Conservation (phyloP, 345 rosid species). For the Eucalyptus camaldulensis region DNA sequence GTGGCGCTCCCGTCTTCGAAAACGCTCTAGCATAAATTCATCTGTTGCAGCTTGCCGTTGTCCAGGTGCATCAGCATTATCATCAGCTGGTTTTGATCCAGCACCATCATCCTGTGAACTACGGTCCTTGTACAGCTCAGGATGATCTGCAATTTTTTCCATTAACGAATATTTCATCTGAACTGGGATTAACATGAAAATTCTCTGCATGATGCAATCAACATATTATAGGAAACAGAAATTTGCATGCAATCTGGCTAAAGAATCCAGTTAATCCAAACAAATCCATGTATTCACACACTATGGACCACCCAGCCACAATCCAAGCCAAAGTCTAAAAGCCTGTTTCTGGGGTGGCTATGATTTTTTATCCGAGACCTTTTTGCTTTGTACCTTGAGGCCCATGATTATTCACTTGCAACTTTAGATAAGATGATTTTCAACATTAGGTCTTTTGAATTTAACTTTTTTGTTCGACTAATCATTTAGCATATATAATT, state of each 20-base stretch:
- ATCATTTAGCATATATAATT: not conserved
- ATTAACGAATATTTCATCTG: not conserved
- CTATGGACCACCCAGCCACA: not conserved
- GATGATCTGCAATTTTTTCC: slow-evolving; percentile 54
- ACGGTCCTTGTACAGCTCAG: slow-evolving; percentile 83
- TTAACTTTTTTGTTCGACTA: too few relatives aligned
- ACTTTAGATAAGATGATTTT: not conserved
- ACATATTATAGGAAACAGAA: not conserved
- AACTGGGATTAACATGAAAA: not conserved
- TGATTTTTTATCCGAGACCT: not conserved
- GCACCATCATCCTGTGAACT: slow-evolving; percentile 27
- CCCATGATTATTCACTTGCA: not conserved
- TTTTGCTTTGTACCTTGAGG: not conserved
- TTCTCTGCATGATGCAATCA: not conserved
- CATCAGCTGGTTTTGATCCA: slow-evolving; percentile 42
- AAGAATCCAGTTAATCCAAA: not conserved
- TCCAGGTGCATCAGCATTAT: slow-evolving; percentile 37
- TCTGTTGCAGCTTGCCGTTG: slow-evolving; percentile 97
- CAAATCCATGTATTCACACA: not conserved
- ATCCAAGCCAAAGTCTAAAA: not conserved
- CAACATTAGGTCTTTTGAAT: not conserved
- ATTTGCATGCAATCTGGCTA: not conserved
- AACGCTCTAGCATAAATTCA: slow-evolving; percentile 79
- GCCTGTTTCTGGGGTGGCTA: not conserved
- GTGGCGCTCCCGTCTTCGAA: slow-evolving; percentile 92